Conservation (phyloP, 1,139 yeast species). For the Hyphopichia khmerensis region DNA sequence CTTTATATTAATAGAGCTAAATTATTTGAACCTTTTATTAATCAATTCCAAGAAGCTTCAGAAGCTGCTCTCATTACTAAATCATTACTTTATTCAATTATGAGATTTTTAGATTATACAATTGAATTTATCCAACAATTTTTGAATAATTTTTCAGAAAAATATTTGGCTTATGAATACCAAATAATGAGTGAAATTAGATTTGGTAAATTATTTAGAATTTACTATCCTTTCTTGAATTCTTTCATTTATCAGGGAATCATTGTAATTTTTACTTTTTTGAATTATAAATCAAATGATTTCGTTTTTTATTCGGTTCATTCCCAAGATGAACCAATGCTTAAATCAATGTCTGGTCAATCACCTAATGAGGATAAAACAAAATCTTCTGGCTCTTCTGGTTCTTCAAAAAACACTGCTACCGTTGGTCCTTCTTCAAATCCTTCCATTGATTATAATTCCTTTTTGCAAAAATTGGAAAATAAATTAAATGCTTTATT, state of each 20-base stretch:
- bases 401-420: not conserved
- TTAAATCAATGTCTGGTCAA: not conserved
- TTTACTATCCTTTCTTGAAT: conserved; percentile 46
- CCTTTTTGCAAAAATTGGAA: conserved; percentile 26
- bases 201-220: conserved; percentile 35
- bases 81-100: conserved; percentile 35
- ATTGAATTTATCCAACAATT: conserved; percentile 25
- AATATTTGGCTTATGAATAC: conserved; percentile 14
- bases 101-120: conserved; percentile 37
- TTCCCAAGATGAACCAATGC: not conserved
- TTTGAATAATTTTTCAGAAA: conserved; percentile 16
- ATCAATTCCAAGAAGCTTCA: conserved; percentile 33
- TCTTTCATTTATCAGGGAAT: conserved; percentile 53
- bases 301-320: conserved; percentile 18
- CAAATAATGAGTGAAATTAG: conserved; percentile 20
- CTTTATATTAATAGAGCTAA: conserved; percentile 51
- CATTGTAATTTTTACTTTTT: conserved; percentile 48
- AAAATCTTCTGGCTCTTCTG: not conserved
- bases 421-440: conserved; percentile 1
- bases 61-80: conserved; percentile 27
- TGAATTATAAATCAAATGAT: conserved; percentile 42
- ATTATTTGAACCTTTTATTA: conserved; percentile 51
- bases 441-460: conserved; percentile 10
- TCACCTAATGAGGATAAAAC: not conserved
- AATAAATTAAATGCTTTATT: conserved; percentile 22